Percentiles rank a stretch among this genome's conserved stretches.
These are phyloP conservation scores for Ophiostoma quercus DNA, from an alignment of 2,329 filamentous ascomycete genomes.

Conservation along the genomic window DNA sequence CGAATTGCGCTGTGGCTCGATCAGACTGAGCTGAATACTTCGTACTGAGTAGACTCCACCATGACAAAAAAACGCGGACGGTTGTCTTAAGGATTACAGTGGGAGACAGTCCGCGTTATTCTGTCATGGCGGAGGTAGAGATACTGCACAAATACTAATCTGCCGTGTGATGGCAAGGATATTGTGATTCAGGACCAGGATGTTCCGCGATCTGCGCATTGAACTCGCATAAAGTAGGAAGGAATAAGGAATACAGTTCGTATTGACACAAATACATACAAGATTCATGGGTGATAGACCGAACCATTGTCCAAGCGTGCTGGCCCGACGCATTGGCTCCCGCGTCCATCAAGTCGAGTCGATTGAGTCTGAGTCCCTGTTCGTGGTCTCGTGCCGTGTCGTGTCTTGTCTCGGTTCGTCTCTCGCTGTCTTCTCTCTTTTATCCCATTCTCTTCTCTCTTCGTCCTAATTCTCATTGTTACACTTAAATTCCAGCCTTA, in stretches of 20 bases:
- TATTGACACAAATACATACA: too few relatives aligned
- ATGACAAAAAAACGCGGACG: too few relatives aligned
- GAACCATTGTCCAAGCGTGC: neutral
- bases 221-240: neutral
- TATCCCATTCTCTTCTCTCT: neutral
- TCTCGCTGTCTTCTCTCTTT: neutral
- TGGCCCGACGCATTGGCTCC: neutral
- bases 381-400: neutral
- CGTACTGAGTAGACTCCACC: too few relatives aligned
- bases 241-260: neutral
- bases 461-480: neutral
- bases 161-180: too few relatives aligned
- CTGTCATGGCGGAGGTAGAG: too few relatives aligned
- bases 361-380: neutral
- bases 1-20: neutral
- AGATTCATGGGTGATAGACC: too few relatives aligned
- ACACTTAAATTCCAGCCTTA: neutral
- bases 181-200: neutral
- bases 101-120: too few relatives aligned
- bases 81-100: too few relatives aligned
- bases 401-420: too few relatives aligned
- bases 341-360: neutral
- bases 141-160: too few relatives aligned
- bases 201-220: neutral
- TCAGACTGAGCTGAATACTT: neutral